Base-by-base conservation (phyloP, 257 asterid genomes). In the Rauvolfia tetraphylla region DNA sequence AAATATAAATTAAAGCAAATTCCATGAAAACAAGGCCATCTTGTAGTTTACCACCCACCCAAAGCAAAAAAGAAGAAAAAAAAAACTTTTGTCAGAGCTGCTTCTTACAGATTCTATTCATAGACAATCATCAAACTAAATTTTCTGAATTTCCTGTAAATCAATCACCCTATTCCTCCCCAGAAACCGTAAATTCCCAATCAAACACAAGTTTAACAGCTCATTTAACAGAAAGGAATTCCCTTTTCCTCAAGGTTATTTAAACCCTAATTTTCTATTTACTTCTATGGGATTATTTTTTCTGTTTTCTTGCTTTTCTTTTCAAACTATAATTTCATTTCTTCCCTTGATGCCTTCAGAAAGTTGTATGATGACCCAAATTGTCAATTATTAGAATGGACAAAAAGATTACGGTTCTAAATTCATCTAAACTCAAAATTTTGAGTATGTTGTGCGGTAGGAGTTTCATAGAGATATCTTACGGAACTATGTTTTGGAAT, bases 301-400 rank as follows among this genome's bases (percentile, higher is more conserved):
- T 74, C 96, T 97, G 23, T 80, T 85, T 80, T 76, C 95, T 67
- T 86, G 83, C 79, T 59, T 86, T 38, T 96, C 97, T 77, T 72
- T 90, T 38, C 95, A 87, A 79, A 74, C 78, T 49, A 20, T 78
- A 89, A 91, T 85, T 85, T 83, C 27, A 82, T 83, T 33, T 87
- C 97, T 7, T 93, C 96, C 80, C 76, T 89, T 82, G 88, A 95
- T 79, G 96, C 97, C 8, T 92, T 88, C 76, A 83, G 83, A 75
- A 95, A 90, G 87, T 96, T 95, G 34, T 88, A 87, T 76, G 86
- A 88, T 71, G 97, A 92, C 46, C 93, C 92, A 41, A 80, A 7
- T 78, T 78, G 81, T 70, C 93, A 90, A 85, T 75, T 92, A 88
- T 75, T 95, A 41, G 99, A 91, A 84, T 96, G 88, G 95, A 92